phyloP scores from a whole-genome alignment of 192 early-diverging fungal genomes.

The Umbelopsis ramanniana region DNA sequence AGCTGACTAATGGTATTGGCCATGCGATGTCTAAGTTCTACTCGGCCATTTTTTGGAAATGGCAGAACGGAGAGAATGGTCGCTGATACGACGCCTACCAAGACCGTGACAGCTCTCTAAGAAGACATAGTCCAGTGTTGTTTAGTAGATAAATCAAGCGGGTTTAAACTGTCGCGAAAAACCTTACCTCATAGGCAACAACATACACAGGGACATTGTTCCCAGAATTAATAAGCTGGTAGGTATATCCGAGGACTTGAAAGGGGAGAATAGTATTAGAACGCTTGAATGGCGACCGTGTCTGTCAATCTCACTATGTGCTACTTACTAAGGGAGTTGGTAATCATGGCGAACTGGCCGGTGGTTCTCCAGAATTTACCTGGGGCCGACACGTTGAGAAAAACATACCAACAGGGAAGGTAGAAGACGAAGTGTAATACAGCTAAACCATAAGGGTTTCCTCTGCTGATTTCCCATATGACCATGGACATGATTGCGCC shows the following conservation, averaged over 20 bases:
- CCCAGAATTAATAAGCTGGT: not conserved
- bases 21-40: slow-evolving; percentile 39
- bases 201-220: slow-evolving; percentile 11
- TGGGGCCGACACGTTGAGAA: slow-evolving; percentile 14
- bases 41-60: slow-evolving; percentile 39
- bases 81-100: slow-evolving; percentile 36
- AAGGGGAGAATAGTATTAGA: too few relatives aligned
- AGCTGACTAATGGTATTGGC: slow-evolving; percentile 37
- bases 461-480: slow-evolving; percentile 37
- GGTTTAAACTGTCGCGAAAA: too few relatives aligned
- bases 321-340: slow-evolving; percentile 38
- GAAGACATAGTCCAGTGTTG: not conserved
- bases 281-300: not conserved
- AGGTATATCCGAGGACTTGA: slow-evolving; percentile 38
- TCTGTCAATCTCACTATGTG: too few relatives aligned
- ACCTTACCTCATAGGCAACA: slow-evolving; percentile 26
- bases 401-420: slow-evolving; percentile 38
- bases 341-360: slow-evolving; percentile 42
- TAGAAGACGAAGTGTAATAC: slow-evolving; percentile 35
- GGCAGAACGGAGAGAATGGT: slow-evolving; percentile 39
- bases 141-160: too few relatives aligned
- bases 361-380: slow-evolving; percentile 40
- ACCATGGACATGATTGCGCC: slow-evolving; percentile 36
- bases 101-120: slow-evolving; percentile 37
- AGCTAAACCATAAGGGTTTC: slow-evolving; percentile 20